Base-by-base conservation (phyloP, 495 filamentous ascomycete species). In the Aspergillus incahuasiensis region DNA sequence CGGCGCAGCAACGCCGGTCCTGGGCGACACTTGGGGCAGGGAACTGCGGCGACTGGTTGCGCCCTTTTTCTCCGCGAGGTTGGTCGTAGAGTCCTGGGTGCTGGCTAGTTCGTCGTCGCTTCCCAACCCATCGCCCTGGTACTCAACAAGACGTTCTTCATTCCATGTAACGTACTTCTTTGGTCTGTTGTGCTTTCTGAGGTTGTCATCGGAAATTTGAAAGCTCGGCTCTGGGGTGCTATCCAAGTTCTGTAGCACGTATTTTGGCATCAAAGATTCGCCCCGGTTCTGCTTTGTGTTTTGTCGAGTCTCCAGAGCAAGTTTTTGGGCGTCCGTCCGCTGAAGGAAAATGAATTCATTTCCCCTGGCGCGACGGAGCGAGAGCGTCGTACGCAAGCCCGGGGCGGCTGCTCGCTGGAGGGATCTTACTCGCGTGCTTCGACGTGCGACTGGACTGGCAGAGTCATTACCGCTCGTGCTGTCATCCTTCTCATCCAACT, bases 211-310 rank as follows among this genome's bases (percentile, higher is more conserved):
- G 8, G n/a, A 16, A n/a, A 12, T 40, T 13, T 18, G 16, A 3
- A 35, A 22, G 16, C 56, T 56, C 40, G 49, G 22, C 0, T 56
- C 49, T 9, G 60, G 38, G 12, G 52, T 49, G 48, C 62, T 64
- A 5, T 64, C 63, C 34, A 85, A 55, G 41, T 68, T 72, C 53
- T 77, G 64, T 6, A 86, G 65, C 21, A 63, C 68, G 38, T 71
- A 54, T 52, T 71, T 73, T 18, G 82, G 81, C 20, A 74, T 59
- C 30, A 81, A 57, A 16, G 79, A 66, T 53, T 74, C 72, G 12
- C 82, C 82, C 54, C 79, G 79, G 64, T 86, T 86, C 40, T 76
- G 71, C 35, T 73, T 68, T 9, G 83, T 86, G 60, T 86, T 85
- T 5, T 69, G 69, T 45, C 76, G 71, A 3, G 82, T 86, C 12